Percentiles rank a stretch among this genome's conserved stretches.
These are phyloP conservation scores for Rubroboletus satanas DNA, from an alignment of 768 basidiomycete genomes.

Conservation along the genomic window DNA sequence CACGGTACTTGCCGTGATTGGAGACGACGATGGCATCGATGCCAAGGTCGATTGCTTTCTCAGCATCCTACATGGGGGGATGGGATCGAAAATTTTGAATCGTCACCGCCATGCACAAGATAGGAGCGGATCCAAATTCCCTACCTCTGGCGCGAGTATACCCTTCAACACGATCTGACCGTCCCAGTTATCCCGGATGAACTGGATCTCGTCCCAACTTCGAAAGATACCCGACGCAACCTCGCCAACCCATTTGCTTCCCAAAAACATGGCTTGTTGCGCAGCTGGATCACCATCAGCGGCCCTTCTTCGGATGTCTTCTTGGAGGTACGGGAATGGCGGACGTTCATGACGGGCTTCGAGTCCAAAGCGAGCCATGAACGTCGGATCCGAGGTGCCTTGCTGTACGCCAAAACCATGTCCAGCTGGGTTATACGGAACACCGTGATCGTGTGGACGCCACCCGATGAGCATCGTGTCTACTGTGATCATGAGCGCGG, in stretches of 20 bases:
- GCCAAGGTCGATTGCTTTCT: constrained; percentile 59
- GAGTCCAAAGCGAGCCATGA: constrained; percentile 38
- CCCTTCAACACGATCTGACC: constrained; percentile 49
- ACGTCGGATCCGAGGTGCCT: constrained; percentile 44
- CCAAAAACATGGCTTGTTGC: constrained; percentile 29
- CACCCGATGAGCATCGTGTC: constrained; percentile 43
- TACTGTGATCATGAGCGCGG: constrained; percentile 43
- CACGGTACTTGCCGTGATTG: constrained; percentile 58
- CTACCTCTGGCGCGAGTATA: constrained; percentile 28
- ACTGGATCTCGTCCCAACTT: constrained; percentile 44
- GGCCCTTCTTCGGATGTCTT: constrained; percentile 22
- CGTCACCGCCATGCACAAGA: not conserved
- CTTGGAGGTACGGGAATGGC: constrained; percentile 36
- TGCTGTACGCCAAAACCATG: constrained; percentile 40
- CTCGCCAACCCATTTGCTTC: constrained; percentile 37
- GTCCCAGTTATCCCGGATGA: constrained; percentile 45
- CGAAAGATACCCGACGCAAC: constrained; percentile 38
- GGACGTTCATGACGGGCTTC: constrained; percentile 28
- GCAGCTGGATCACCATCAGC: constrained; percentile 32
- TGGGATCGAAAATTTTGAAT: not conserved
- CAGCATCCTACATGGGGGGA: constrained; percentile 33
- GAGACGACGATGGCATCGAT: constrained; percentile 76
- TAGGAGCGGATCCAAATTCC: not conserved
- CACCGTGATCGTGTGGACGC: constrained; percentile 41
- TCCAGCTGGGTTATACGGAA: constrained; percentile 35